These are phyloP conservation scores for Hymenochaete sp. DNA, from an alignment of 1,284 basidiomycete genomes.

Conservation along the genomic window DNA sequence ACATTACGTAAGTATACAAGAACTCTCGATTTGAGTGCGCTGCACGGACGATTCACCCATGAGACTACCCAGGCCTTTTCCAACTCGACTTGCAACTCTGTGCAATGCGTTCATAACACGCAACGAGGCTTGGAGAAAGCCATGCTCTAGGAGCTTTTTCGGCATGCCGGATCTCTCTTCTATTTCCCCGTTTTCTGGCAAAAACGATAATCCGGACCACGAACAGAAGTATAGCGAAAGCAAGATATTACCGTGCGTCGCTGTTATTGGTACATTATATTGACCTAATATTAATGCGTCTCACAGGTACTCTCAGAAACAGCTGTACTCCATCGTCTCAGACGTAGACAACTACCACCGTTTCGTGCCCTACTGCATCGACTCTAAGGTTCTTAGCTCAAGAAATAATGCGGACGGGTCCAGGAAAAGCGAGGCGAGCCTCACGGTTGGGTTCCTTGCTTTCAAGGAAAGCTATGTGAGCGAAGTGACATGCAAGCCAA, in stretches of 20 bases:
- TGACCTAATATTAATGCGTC: constrained; percentile 7
- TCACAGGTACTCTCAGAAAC: constrained; percentile 57
- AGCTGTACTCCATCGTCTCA: constrained; percentile 83
- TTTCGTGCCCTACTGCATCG: constrained; percentile 87
- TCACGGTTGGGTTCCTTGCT: constrained; percentile 82
- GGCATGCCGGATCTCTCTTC: constrained; percentile 34
- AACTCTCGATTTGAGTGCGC: too few species aligned
- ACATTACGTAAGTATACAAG: too few species aligned
- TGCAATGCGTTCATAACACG: too few species aligned
- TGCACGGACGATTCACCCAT: too few species aligned
- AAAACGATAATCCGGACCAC: constrained; percentile 20
- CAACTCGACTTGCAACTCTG: too few species aligned
- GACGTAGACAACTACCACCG: constrained; percentile 80
- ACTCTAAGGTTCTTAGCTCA: constrained; percentile 57
- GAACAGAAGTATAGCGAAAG: constrained; percentile 47
- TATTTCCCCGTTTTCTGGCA: constrained; percentile 30
- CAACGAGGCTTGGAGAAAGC: not conserved
- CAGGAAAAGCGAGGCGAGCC: constrained; percentile 77
- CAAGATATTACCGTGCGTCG: constrained; percentile 73
- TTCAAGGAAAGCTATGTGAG: constrained; percentile 87
- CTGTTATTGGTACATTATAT: constrained; percentile 10
- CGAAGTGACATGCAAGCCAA: constrained; percentile 70
- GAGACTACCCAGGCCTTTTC: too few species aligned
- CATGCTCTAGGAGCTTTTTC: constrained; percentile 27
- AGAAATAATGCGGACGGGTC: constrained; percentile 9